Conservation (phyloP, 352 stramenopile species). For the Pythium dissotocum region DNA sequence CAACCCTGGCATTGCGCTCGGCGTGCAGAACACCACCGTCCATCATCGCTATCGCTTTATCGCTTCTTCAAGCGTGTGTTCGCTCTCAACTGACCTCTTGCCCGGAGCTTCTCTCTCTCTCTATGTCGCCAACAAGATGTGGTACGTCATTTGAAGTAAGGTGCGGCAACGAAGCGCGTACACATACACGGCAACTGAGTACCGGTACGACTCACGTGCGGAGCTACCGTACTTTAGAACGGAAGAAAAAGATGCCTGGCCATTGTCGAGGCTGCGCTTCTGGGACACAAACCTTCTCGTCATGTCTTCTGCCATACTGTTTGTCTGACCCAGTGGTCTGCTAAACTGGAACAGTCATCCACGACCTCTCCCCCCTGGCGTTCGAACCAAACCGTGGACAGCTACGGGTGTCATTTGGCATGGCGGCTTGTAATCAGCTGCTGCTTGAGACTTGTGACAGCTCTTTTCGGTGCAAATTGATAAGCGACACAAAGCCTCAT, state of each 20-base stretch:
- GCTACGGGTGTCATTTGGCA: neutral
- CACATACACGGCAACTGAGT: too few relatives aligned
- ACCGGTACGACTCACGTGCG: too few relatives aligned
- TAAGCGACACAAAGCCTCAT: neutral
- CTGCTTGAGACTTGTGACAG: neutral
- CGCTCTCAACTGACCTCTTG: neutral
- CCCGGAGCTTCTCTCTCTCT: neutral
- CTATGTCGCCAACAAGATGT: neutral
- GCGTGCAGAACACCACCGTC: neutral
- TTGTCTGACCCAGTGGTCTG: neutral
- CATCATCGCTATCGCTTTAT: neutral
- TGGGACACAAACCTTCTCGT: neutral
- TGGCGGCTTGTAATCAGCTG: neutral
- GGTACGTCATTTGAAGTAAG: neutral
- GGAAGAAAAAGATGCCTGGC: too few relatives aligned
- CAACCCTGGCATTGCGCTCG: neutral
- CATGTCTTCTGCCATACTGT: neutral
- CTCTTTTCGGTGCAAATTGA: neutral
- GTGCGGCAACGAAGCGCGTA: neutral
- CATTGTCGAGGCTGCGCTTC: neutral
- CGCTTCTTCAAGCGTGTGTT: constrained; percentile 3
- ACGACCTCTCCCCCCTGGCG: too few relatives aligned
- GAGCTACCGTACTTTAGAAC: too few relatives aligned
- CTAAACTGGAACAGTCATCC: too few relatives aligned
- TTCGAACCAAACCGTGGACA: too few relatives aligned